Evolutionary conservation across 805 yeast genomes (phyloP).

Genomic region (Candida michaelii): DNA sequence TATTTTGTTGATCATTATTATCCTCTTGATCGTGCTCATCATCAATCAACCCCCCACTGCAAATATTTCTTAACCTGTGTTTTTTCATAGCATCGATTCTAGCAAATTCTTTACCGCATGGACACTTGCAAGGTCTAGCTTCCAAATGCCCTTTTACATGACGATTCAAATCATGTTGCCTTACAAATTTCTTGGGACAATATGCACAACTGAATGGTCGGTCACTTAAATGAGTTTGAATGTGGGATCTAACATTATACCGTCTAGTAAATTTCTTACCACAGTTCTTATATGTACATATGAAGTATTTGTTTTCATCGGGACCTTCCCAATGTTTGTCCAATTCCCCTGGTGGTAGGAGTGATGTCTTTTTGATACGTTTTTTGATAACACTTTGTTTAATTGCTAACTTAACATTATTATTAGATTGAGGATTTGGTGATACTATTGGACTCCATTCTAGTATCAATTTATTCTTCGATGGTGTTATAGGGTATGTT

Average conservation of each 20-base stretch:
- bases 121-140: conserved; percentile 65
- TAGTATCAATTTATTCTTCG: conserved; percentile 28
- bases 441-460: conserved; percentile 49
- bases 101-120: conserved; percentile 92
- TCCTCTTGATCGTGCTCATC: background rate
- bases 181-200: conserved; percentile 84
- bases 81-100: conserved; percentile 85
- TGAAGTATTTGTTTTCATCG: conserved; percentile 64
- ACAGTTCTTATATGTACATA: conserved; percentile 76
- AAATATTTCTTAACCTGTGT: conserved; percentile 77
- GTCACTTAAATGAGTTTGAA: conserved; percentile 94
- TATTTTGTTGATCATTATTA: background rate
- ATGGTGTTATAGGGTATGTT: conserved; percentile 34
- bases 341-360: conserved; percentile 85
- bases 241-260: conserved; percentile 91
- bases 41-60: conserved; percentile 66
- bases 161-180: conserved; percentile 91
- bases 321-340: conserved; percentile 85
- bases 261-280: conserved; percentile 82
- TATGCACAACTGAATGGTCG: conserved; percentile 81
- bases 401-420: conserved; percentile 31
- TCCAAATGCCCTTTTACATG: conserved; percentile 86
- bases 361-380: conserved; percentile 56
- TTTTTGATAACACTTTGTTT: conserved; percentile 48
- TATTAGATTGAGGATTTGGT: conserved; percentile 28